Percentiles rank a stretch among this genome's conserved stretches.
phyloP scores from a whole-genome alignment of 306 rosid genomes.

The Carpinus fangiana region DNA sequence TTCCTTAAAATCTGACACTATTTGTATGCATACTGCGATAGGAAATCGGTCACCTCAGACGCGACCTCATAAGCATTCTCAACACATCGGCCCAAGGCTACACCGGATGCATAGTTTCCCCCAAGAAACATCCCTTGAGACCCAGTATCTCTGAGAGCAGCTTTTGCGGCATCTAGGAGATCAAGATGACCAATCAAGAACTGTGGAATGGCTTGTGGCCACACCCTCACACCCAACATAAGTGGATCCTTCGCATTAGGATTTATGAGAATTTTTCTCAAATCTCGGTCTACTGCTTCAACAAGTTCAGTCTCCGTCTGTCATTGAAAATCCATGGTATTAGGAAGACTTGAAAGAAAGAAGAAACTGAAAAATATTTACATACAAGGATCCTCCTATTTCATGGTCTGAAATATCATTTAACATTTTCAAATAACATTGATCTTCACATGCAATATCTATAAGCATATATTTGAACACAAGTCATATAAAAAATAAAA shows the following conservation, averaged over 20 bases:
- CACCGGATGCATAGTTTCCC: slow-evolving; percentile 89
- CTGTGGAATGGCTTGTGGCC: slow-evolving; percentile 98
- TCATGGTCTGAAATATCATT: too few relatives aligned
- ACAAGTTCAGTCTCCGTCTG: slow-evolving; percentile 78
- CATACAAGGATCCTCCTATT: too few relatives aligned
- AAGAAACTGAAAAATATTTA: neutral
- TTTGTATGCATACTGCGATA: slow-evolving; percentile 55
- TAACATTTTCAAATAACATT: neutral
- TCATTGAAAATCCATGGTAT: slow-evolving; percentile 23
- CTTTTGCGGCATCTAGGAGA: slow-evolving; percentile 69
- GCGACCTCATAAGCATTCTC: slow-evolving; percentile 91
- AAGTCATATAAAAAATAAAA: neutral
- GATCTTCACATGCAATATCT: neutral
- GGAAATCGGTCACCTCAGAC: slow-evolving; percentile 66
- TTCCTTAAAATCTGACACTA: slow-evolving; percentile 26
- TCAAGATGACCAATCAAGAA: slow-evolving; percentile 92
- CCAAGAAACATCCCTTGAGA: slow-evolving; percentile 78
- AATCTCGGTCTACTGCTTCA: slow-evolving; percentile 84
- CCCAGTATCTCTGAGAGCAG: slow-evolving; percentile 58
- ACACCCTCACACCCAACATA: slow-evolving; percentile 68
- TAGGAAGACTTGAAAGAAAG: slow-evolving; percentile 16
- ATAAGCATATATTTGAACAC: neutral
- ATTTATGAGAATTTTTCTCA: slow-evolving; percentile 77
- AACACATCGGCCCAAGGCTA: slow-evolving; percentile 96
- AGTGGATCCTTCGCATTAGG: slow-evolving; percentile 64